A percentile compares a stretch with the other conserved stretches of the same genome.
Evolutionary conservation across 192 early-diverging fungal genomes (phyloP).

Genomic region (Backusella tuberculispora): DNA sequence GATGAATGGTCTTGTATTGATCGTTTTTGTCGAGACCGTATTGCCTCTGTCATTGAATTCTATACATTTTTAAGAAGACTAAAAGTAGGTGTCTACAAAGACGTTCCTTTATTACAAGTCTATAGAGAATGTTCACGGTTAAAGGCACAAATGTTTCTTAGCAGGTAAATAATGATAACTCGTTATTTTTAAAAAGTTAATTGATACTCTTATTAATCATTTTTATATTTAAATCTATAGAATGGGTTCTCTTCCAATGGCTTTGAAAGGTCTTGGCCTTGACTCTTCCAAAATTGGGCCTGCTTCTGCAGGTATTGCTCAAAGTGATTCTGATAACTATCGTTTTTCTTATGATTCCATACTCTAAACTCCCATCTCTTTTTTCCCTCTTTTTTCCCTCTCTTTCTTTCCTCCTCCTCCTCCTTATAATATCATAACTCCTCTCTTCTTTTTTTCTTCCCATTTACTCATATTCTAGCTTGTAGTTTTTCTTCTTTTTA

Average conservation of each 20-base stretch:
- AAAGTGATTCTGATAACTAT: not conserved
- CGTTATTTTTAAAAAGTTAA: not conserved
- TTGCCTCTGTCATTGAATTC: conserved; percentile 90
- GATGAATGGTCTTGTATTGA: conserved; percentile 75
- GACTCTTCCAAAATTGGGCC: conserved; percentile 8
- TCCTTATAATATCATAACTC: not conserved
- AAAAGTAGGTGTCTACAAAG: conserved; percentile 77
- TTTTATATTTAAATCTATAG: not conserved
- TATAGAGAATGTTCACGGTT: conserved; percentile 81
- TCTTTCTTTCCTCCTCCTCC: not conserved
- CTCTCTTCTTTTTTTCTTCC: not conserved
- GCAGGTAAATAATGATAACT: conserved; percentile 13
- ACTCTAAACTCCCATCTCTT: not conserved
- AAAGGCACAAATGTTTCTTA: conserved; percentile 81
- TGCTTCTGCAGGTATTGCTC: conserved; percentile 13
- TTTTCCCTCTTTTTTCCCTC: not conserved
- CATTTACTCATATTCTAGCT: not conserved
- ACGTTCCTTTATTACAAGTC: conserved; percentile 68
- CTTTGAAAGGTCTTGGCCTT: not conserved
- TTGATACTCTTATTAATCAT: not conserved
- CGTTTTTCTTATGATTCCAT: conserved; percentile 2
- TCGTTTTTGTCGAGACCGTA: conserved; percentile 81
- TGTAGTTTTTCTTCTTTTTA: not conserved
- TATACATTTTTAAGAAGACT: conserved; percentile 87
- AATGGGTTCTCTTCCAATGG: conserved; percentile 8